Percentiles rank a stretch among this genome's conserved stretches.
Conservation (phyloP, 2,329 filamentous ascomycete genomes). For the Hymenoscyphus repandus region DNA sequence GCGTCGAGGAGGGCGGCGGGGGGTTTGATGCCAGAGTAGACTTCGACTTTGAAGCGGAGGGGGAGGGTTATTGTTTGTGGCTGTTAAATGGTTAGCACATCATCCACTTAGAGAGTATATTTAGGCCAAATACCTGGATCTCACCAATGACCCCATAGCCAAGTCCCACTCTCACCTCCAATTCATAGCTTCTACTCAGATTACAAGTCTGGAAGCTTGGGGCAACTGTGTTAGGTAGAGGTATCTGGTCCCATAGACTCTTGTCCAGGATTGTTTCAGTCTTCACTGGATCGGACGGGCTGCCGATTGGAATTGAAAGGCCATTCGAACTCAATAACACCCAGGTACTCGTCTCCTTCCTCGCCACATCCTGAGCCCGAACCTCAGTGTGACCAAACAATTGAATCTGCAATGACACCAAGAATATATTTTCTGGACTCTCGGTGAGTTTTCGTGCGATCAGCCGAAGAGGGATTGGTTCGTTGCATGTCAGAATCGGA, state of each 20-base stretch:
- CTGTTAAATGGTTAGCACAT: constrained; percentile 30
- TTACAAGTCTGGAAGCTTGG: constrained; percentile 90
- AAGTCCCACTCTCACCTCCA: constrained; percentile 77
- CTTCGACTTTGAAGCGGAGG: constrained; percentile 69
- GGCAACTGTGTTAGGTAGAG: constrained; percentile 78
- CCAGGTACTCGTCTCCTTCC: constrained; percentile 69
- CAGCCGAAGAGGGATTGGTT: constrained; percentile 74
- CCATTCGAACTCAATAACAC: constrained; percentile 67
- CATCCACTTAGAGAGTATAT: background rate
- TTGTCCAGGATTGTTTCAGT: constrained; percentile 66
- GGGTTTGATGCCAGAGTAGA: constrained; percentile 85
- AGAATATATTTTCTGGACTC: constrained; percentile 63
- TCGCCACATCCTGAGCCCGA: constrained; percentile 67
- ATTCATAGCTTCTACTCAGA: constrained; percentile 71
- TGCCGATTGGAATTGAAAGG: constrained; percentile 65
- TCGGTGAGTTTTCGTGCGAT: constrained; percentile 71
- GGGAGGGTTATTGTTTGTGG: constrained; percentile 76
- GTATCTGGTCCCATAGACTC: constrained; percentile 64
- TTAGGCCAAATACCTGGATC: constrained; percentile 23
- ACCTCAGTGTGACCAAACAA: constrained; percentile 76
- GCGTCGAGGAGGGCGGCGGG: constrained; percentile 70
- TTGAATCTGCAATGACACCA: constrained; percentile 76
- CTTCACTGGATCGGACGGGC: constrained; percentile 50
- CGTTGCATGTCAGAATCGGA: constrained; percentile 82
- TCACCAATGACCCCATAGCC: constrained; percentile 60